phyloP scores from a whole-genome alignment of 2,329 filamentous ascomycete genomes.

The Amauroascus verrucosus region DNA sequence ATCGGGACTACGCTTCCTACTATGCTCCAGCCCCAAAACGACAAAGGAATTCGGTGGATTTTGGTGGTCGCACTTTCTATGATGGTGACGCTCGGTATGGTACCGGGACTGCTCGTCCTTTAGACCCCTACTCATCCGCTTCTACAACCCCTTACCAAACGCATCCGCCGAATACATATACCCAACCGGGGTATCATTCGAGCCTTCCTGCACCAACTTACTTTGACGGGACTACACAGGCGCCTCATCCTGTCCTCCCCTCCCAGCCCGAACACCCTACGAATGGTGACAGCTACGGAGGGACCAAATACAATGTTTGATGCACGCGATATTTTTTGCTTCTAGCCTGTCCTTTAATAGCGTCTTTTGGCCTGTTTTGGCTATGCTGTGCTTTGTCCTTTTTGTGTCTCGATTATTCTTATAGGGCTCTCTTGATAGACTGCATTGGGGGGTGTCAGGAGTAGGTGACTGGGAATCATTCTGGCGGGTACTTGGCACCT shows the following conservation, averaged over 20 bases:
- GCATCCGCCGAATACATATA: background rate
- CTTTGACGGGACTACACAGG: background rate
- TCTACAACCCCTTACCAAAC: background rate
- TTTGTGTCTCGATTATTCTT: background rate
- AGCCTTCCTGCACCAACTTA: background rate
- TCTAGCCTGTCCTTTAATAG: background rate
- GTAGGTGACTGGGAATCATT: conserved; percentile 4
- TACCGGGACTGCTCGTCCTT: background rate
- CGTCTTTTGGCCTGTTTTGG: background rate
- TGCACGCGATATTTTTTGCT: background rate
- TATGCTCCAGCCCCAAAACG: conserved; percentile 1
- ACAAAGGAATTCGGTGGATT: conserved; percentile 1
- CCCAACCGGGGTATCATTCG: background rate
- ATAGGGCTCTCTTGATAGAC: background rate
- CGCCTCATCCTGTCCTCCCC: background rate
- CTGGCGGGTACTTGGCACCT: background rate
- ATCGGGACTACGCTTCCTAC: conserved; percentile 7
- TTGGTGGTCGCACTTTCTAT: background rate
- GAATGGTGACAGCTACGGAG: conserved; percentile 1
- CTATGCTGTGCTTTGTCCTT: background rate
- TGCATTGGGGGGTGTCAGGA: conserved; percentile 4
- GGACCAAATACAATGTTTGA: background rate
- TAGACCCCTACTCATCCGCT: background rate
- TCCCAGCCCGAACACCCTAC: conserved; percentile 7
- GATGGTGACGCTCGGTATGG: conserved; percentile 2